Percentiles rank a stretch among this genome's conserved stretches.
Conservation (phyloP, 441 rosid species). For the Pelargonium exstipulatum region DNA sequence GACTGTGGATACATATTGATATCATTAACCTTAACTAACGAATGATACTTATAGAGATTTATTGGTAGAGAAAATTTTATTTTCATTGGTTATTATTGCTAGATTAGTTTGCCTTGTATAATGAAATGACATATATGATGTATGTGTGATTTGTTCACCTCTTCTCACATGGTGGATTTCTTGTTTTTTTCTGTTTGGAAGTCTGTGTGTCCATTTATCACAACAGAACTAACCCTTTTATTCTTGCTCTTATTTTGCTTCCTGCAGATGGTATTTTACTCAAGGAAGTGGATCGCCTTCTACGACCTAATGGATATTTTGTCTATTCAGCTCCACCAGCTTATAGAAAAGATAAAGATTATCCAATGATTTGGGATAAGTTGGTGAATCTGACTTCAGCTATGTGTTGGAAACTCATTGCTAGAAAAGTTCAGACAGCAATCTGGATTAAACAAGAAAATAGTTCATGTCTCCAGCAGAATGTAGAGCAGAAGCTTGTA, state of each 20-base stretch:
- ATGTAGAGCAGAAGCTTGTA: slow-evolving; percentile 52
- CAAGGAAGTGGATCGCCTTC: slow-evolving; percentile 77
- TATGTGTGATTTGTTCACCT: not conserved
- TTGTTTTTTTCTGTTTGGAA: not conserved
- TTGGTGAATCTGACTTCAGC: slow-evolving; percentile 61
- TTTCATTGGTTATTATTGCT: no score
- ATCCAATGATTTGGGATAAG: slow-evolving; percentile 72
- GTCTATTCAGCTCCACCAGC: slow-evolving; percentile 93
- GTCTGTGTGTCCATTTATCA: not conserved
- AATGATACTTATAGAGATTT: not conserved
- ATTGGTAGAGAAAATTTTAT: not conserved
- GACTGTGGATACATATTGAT: not conserved
- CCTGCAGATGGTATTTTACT: slow-evolving; percentile 77
- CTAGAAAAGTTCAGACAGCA: slow-evolving; percentile 79
- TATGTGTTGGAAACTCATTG: slow-evolving; percentile 94
- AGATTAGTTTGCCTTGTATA: not conserved
- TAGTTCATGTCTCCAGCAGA: slow-evolving; percentile 49
- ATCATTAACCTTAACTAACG: not conserved
- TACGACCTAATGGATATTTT: slow-evolving; percentile 75
- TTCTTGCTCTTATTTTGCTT: slow-evolving; percentile 21
- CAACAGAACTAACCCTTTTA: not conserved
- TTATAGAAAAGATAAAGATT: slow-evolving; percentile 70
- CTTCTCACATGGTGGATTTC: not conserved
- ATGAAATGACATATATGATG: not conserved
- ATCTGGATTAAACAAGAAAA: slow-evolving; percentile 74